These are phyloP conservation scores for Hordeum vulgare DNA, from an alignment of 176 grass and related monocot genomes.

Conservation along the genomic window DNA sequence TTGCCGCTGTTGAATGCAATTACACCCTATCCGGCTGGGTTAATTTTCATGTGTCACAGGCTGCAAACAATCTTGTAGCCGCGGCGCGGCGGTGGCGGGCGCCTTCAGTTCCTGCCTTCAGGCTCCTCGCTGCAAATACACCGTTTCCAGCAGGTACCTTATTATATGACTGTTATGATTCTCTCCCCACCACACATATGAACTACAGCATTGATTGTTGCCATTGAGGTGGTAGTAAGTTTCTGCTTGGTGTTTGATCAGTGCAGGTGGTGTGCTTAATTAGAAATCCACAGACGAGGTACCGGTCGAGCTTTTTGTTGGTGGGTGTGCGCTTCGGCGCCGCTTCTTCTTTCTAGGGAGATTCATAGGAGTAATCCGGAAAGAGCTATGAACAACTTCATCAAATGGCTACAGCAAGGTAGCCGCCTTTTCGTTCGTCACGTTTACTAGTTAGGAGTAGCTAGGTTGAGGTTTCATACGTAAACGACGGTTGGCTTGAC, in stretches of 20 bases:
- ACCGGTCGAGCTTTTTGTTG: constrained; percentile 65
- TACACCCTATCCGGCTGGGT: background rate
- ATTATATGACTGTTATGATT: background rate
- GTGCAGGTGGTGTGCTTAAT: constrained; percentile 38
- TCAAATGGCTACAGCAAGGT: constrained; percentile 26
- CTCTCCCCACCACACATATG: background rate
- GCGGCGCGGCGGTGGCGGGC: background rate
- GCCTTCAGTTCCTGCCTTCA: background rate
- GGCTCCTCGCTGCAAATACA: background rate
- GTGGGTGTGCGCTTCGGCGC: constrained; percentile 30
- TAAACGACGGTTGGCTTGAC: background rate
- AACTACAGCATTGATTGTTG: no score
- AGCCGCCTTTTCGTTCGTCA: background rate
- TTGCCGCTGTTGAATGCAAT: no score
- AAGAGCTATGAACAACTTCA: constrained; percentile 69
- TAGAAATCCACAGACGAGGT: constrained; percentile 39
- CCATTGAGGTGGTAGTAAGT: background rate
- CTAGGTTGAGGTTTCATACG: no score
- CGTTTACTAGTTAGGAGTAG: background rate
- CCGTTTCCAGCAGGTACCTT: background rate
- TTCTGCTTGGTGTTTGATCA: background rate
- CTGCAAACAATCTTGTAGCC: background rate
- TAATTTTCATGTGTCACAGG: background rate
- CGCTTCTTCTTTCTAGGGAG: constrained; percentile 40
- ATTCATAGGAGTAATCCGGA: constrained; percentile 62